Evolutionary conservation across 106 monocot species (phyloP), one percentile per base, ranked within the genome.

Genomic region (Hemerocallis citrina): DNA sequence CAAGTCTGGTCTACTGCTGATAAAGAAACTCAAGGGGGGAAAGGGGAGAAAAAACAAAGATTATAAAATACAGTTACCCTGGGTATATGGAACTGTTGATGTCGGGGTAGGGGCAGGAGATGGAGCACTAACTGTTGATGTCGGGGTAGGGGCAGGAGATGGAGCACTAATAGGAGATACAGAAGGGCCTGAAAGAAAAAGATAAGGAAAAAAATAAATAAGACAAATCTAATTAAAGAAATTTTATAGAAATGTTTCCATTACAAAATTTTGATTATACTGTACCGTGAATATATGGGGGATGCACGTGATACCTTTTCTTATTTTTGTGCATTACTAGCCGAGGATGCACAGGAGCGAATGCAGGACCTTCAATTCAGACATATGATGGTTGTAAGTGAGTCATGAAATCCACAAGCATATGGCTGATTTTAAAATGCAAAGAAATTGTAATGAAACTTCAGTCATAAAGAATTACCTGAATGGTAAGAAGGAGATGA

Each of bases 311-410:
- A 55, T 64, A 63, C 48, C 45, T 70, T 34, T 29, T 64, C 32
- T 52, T 64, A 24, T 60, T 60, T 16, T 74, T 76, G 14, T 70
- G 50, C 1, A 50, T 24, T 55, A 39, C 33, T 68, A 34, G 47
- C 62, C 68, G 75, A 67, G 73, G 57, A 46, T 45, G 64, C 37
- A 54, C 68, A 68, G 76, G 64, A 71, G 74, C 43, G 55, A 52
- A 62, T 62, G 62, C 52, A 23, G 50, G 64, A 54, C 36, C 64
- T 64, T 44, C 29, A 17, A 39, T 23, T 46, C 24, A 21, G 56
- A 63, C 2, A 14, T 44, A 44, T 19, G 19, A 23, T 19, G 19
- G 11, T 25, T 39, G 36, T 17, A 62, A 30, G 15, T 9, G 51
- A 52, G 14, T 47, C 4, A 24, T 25, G 24, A 24, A 20, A 24